Conservation (phyloP, 148 eudicot species). For the Diospyros kaki region DNA sequence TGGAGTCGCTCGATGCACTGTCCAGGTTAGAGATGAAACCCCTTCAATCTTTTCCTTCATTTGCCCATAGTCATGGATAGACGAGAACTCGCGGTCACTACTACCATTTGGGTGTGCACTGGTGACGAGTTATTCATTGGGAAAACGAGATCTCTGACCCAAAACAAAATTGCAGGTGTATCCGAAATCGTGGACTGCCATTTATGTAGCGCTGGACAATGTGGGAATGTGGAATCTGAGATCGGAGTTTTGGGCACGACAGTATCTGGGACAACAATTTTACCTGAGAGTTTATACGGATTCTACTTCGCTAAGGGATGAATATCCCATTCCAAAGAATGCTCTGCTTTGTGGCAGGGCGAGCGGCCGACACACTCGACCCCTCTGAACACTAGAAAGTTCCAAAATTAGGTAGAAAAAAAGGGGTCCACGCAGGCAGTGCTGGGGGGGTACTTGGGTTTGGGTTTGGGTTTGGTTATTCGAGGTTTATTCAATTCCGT, state of each 20-base stretch:
- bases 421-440: neutral
- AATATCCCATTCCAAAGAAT: slow-evolving; percentile 79
- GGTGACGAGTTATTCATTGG: too few species aligned
- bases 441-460: neutral
- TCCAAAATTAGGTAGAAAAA: neutral
- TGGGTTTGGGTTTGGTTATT: too few species aligned
- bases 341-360: slow-evolving; percentile 93
- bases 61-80: too few species aligned
- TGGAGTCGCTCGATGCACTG: slow-evolving; percentile 70
- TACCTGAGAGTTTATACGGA: slow-evolving; percentile 74
- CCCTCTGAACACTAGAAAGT: slow-evolving; percentile 26
- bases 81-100: too few species aligned
- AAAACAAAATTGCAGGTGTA: slow-evolving; percentile 53
- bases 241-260: slow-evolving; percentile 90
- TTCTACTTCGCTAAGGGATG: slow-evolving; percentile 80
- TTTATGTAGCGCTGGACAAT: slow-evolving; percentile 78
- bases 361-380: slow-evolving; percentile 69
- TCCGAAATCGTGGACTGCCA: slow-evolving; percentile 87
- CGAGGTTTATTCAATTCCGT: too few species aligned
- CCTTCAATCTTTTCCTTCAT: too few species aligned
- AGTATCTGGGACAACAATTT: slow-evolving; percentile 85
- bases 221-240: slow-evolving; percentile 98
- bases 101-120: too few species aligned
- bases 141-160: too few species aligned
- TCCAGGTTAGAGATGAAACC: slow-evolving; percentile 45